phyloP scores from a whole-genome alignment of 352 stramenopile species.

The Pythium apleroticum region DNA sequence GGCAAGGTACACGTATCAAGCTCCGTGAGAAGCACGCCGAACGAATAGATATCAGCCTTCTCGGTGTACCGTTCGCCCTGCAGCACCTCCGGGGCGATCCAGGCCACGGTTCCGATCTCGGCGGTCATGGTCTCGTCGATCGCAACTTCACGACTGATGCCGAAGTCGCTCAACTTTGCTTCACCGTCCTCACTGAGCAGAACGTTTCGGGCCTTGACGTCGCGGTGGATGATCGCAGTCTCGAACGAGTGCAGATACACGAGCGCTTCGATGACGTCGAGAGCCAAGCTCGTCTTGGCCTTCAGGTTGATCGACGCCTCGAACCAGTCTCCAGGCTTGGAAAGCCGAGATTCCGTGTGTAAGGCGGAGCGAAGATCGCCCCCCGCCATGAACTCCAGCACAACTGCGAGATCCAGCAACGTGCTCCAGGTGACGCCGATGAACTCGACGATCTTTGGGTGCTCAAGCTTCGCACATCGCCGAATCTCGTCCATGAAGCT shows the following conservation, averaged over 20 bases:
- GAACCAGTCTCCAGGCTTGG: constrained; percentile 8
- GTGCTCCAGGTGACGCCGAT: constrained; percentile 40
- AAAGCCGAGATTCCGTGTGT: background rate
- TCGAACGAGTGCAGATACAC: constrained; percentile 35
- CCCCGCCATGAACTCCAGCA: constrained; percentile 37
- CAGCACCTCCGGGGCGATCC: background rate
- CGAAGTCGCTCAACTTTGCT: constrained; percentile 28
- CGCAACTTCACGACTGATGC: constrained; percentile 16
- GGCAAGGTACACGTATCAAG: constrained; percentile 17
- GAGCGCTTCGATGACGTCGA: constrained; percentile 26
- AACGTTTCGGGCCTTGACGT: constrained; percentile 30
- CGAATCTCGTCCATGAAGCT: constrained; percentile 42
- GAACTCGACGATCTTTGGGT: constrained; percentile 40
- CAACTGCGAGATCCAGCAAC: constrained; percentile 31
- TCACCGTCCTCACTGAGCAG: constrained; percentile 15
- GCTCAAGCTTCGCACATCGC: constrained; percentile 29
- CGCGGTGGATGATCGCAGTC: constrained; percentile 28
- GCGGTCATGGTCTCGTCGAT: constrained; percentile 29
- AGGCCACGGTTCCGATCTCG: constrained; percentile 24
- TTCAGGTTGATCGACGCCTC: background rate
- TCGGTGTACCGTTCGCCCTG: background rate
- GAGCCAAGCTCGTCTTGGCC: constrained; percentile 18
- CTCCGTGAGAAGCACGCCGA: constrained; percentile 27
- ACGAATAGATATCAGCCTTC: constrained; percentile 28
- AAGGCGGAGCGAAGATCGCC: constrained; percentile 8